Evolutionary conservation across 148 eudicot species (phyloP), one percentile per base, ranked within the genome.

Genomic region (Spergularia bocconei): DNA sequence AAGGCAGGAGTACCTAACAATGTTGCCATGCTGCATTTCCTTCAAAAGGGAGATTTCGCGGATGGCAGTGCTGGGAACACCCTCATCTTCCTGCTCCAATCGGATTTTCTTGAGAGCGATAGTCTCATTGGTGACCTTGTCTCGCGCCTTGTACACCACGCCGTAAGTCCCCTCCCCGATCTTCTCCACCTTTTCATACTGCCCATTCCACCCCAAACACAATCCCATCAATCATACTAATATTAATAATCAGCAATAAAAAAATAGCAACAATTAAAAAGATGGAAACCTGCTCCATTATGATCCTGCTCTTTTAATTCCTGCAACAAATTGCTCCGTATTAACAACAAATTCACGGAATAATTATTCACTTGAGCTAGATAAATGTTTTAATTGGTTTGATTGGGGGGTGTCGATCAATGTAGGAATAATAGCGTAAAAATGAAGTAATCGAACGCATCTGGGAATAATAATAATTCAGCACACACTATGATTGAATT

Each of bases 81-180:
- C 97, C 86, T 94, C 98, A 72, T 94, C 98, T 81, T 94, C 98
- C 81, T 94, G 98, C 89, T 94, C 98, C 79, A 94, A 71, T 11
- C 97, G 84, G 60, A 94, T 94, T 81, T 94, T 94, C 88, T 94
- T 92, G 74, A 94, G 82, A 63, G 98, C 98, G 75, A 94, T 90
- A 17, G 93, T 94, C 84, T 92, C 93, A 74, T 94, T 92, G 2
- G 98, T 91, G 52, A 72, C 81, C 57, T 80, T 86, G 69, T 90
- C 93, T 36, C 97, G 86, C 61, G 97, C 98, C 86, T 94, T 94
- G 66, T 94, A 94, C 11, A 92, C 98, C 67, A 94, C 97, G 56
- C 98, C 98, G 73, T 94, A 94, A 17, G 98, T 92, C 65, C 98
- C 98, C 75, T 91, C 98, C 50, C 98, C 98, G 66, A 94, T 94